Base-by-base conservation (phyloP, 768 basidiomycete genomes). In the Tricholoma sp. region DNA sequence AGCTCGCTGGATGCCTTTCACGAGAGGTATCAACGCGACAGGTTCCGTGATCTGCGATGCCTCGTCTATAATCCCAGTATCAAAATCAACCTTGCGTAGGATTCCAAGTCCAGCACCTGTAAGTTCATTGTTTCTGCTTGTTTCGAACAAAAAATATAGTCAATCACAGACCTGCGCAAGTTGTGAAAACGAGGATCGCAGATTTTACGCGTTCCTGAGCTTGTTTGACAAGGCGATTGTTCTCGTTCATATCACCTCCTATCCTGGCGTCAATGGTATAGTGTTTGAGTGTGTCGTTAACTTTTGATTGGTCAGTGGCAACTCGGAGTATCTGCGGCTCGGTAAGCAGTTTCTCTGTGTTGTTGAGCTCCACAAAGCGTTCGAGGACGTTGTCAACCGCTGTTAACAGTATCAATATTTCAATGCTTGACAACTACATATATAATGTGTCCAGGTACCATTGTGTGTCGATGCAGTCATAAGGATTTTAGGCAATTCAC, bases 401-500 rank as follows among this genome's bases (percentile, higher is more conserved):
- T 86, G 41, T n/a, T 19, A 7, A n/a, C 10, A n/a, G 14, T 37
- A 10, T 54, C 24, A 56, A 29, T 21, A 10, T 58, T n/a, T n/a
- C n/a, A n/a, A n/a, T n/a, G n/a, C n/a, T n/a, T 45, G 21, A 32
- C 18, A 37, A 41, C 19, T 41, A 19, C 37, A 41, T 7, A 27
- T 16, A 35, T 32, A 16, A 32, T 22, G 35, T 2, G 27, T 57
- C 60, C 59, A 19, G 19, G 18, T 62, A 82, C 85, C 85, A 57
- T 86, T 87, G 61, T 86, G 84, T 0, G 85, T 86, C 0, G 86
- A 88, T 0, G 86, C 85, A 0, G 85, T 84, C 84, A 87, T 85
- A 22, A 87, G 71, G 22, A 88, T 81, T 62, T 80, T 84, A 8
- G 72, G 74, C 43, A 67, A 66, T 43, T 59, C 63, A 49, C 66